phyloP scores from a whole-genome alignment of 495 filamentous ascomycete genomes.

The Lentithecium fluviatile region DNA sequence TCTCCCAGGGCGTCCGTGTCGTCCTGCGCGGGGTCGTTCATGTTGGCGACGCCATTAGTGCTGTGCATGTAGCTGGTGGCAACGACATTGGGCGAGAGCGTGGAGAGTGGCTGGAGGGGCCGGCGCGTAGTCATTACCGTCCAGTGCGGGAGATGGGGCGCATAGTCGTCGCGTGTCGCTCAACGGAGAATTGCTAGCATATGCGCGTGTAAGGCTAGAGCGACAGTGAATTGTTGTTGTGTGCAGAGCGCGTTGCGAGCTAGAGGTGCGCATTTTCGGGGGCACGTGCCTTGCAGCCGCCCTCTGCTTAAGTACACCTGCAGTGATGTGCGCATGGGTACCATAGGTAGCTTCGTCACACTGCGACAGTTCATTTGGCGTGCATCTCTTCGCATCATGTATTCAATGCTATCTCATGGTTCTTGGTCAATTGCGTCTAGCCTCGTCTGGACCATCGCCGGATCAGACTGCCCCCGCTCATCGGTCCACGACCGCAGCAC shows the following conservation, averaged over 20 bases:
- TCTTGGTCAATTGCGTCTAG: constrained; percentile 25
- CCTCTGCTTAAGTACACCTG: too few relatives aligned
- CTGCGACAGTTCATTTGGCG: too few relatives aligned
- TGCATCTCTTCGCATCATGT: too few relatives aligned
- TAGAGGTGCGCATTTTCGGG: too few relatives aligned
- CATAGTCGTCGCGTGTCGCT: background rate
- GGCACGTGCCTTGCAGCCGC: too few relatives aligned
- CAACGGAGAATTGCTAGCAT: too few relatives aligned
- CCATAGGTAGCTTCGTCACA: too few relatives aligned
- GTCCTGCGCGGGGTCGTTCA: constrained; percentile 30
- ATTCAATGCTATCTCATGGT: constrained; percentile 9
- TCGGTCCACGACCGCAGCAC: constrained; percentile 49
- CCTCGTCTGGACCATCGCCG: constrained; percentile 21
- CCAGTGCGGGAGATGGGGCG: background rate
- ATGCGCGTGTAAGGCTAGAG: too few relatives aligned
- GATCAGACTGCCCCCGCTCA: constrained; percentile 14
- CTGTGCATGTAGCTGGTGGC: constrained; percentile 25
- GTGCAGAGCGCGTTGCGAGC: too few relatives aligned
- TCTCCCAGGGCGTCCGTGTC: constrained; percentile 37
- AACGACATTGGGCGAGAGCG: constrained; percentile 26
- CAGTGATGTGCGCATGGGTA: too few relatives aligned
- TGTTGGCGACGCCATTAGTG: constrained; percentile 13
- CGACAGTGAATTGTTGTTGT: too few relatives aligned
- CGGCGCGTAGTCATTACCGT: constrained; percentile 28
- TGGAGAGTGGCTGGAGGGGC: constrained; percentile 29